A percentile compares a stretch with the other conserved stretches of the same genome.
Conservation (phyloP, 768 basidiomycete genomes). For the Plicaturopsis crispa region DNA sequence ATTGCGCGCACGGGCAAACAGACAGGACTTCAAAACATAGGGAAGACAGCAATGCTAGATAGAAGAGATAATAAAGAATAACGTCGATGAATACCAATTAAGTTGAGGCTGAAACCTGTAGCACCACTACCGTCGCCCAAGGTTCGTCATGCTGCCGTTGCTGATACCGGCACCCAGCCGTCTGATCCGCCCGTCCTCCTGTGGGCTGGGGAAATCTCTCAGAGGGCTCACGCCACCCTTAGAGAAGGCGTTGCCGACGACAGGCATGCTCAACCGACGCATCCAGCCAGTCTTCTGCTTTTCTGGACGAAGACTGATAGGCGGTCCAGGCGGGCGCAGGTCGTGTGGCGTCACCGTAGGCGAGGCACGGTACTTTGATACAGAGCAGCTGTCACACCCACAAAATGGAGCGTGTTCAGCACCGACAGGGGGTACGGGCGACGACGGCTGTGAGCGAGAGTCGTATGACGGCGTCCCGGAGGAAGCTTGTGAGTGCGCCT, state of each 20-base stretch:
- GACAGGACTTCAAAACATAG: too few relatives aligned
- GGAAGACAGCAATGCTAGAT: too few relatives aligned
- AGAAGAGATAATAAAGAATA: too few relatives aligned
- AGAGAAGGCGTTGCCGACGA: slow-evolving; percentile 50
- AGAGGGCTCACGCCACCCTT: slow-evolving; percentile 23
- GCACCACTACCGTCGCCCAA: slow-evolving; percentile 31
- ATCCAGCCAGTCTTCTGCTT: slow-evolving; percentile 74
- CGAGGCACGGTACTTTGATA: slow-evolving; percentile 40
- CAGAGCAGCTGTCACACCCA: slow-evolving; percentile 59
- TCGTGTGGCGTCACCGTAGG: slow-evolving; percentile 23
- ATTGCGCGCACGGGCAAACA: too few relatives aligned
- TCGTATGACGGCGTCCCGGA: slow-evolving; percentile 15
- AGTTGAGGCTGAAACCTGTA: too few relatives aligned
- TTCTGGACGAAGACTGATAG: slow-evolving; percentile 39
- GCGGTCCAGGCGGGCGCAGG: slow-evolving; percentile 33
- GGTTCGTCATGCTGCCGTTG: slow-evolving; percentile 46
- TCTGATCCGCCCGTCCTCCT: slow-evolving; percentile 43
- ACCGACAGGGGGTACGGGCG: slow-evolving; percentile 18
- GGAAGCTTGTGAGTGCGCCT: slow-evolving; percentile 10
- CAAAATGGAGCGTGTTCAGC: slow-evolving; percentile 54
- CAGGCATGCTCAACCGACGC: slow-evolving; percentile 69
- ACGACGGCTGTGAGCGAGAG: slow-evolving; percentile 19
- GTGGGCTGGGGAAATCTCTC: slow-evolving; percentile 22
- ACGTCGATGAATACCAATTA: too few relatives aligned
- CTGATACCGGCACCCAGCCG: slow-evolving; percentile 25